Base-by-base conservation (phyloP, 495 filamentous ascomycete genomes). In the Tetracladium marchalianum region DNA sequence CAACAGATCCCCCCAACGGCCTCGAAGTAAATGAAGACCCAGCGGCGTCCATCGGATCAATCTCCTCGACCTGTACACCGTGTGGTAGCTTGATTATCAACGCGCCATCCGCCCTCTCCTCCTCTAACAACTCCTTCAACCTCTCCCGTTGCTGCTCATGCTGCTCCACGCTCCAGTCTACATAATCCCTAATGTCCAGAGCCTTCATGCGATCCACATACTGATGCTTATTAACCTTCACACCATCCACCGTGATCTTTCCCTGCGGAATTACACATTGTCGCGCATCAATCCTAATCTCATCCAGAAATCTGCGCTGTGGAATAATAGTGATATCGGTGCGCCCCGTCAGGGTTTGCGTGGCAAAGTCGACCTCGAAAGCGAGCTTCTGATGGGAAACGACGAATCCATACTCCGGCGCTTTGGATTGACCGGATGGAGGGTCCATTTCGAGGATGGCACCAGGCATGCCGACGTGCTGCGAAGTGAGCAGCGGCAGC, bases 361-460 rank as follows among this genome's bases (percentile, higher is more conserved):
- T 75, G 39, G 70, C 69, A 54, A 98, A 88, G 63, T 96, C 80
- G 51, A 98, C 72, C 47, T 97, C 90, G 43, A 97, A 69, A 50
- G 89, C 81, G 43, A 98, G 79, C 59, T 81, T 83, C 63, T 97
- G 92, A 54, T 84, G 78, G n/a, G 80, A 66, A 8, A 92, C 71
- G 15, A 76, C 73, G 56, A 78, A 84, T 13, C 69, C 70, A 47
- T 65, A 61, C 17, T 66, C 65, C 31, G 63, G 61, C 54, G 18
- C 36, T 36, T 46, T 51, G 27, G 41, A 19, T 35, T 49, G 48
- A 38, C 54, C 48, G 27, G 59, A 56, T n/a, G 52, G 56, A 13
- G 66, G 55, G 11, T 58, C 52, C 56, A 51, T 51, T 22, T 66
- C 60, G 51, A 57, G 58, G 44, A 59, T 59, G 31, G 61, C 47